These are phyloP conservation scores for Sugiyamaella neomexicana DNA, from an alignment of 1,139 yeast genomes.

Conservation along the genomic window DNA sequence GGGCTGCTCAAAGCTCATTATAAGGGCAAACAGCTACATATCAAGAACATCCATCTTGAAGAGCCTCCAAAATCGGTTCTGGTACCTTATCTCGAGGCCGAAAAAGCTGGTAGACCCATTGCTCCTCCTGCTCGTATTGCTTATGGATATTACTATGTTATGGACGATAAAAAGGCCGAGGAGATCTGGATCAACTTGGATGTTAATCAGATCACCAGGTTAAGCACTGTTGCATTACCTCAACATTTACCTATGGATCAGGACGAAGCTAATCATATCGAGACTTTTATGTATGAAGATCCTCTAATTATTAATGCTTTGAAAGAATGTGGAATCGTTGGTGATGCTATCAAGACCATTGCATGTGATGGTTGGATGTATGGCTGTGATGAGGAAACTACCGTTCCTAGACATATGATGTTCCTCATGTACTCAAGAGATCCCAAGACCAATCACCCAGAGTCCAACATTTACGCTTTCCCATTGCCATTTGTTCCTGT, in stretches of 20 bases:
- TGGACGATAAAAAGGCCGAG: conserved; percentile 59
- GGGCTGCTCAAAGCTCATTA: conserved; percentile 49
- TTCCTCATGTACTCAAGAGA: conserved; percentile 64
- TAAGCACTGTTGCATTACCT: conserved; percentile 58
- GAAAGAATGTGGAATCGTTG: conserved; percentile 57
- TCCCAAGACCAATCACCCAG: conserved; percentile 68
- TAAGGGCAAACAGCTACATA: conserved; percentile 56
- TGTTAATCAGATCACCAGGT: conserved; percentile 56
- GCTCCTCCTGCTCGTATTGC: conserved; percentile 60
- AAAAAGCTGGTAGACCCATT: conserved; percentile 55
- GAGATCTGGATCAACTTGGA: conserved; percentile 74
- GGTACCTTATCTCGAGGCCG: conserved; percentile 69
- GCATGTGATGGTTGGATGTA: conserved; percentile 93
- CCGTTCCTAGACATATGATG: conserved; percentile 67
- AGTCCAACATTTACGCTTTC: conserved; percentile 81
- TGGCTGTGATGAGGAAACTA: conserved; percentile 87
- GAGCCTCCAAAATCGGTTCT: conserved; percentile 83
- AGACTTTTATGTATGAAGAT: conserved; percentile 67
- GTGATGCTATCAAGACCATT: conserved; percentile 46
- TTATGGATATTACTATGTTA: conserved; percentile 63
- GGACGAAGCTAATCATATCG: conserved; percentile 60
- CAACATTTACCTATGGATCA: conserved; percentile 74
- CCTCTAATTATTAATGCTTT: conserved; percentile 64
- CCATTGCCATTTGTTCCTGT: conserved; percentile 87
- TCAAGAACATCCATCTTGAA: conserved; percentile 67